These are phyloP conservation scores for Chenopodium suecicum DNA, from an alignment of 148 eudicot species.

Conservation along the genomic window DNA sequence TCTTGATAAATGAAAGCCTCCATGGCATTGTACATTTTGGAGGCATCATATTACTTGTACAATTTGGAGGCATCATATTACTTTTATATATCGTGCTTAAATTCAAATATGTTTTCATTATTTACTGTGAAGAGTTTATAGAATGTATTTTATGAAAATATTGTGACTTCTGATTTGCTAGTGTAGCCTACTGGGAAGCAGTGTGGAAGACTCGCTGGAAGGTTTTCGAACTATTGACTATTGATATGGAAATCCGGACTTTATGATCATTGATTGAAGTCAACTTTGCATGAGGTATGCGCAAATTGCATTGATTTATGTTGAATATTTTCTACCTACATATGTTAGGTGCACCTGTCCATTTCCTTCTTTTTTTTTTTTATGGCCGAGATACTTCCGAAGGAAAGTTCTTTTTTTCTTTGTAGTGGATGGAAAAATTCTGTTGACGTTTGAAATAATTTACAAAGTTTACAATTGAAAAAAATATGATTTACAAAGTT, in stretches of 20 bases:
- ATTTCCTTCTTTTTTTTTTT: slow-evolving; percentile 9
- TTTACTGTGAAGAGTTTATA: neutral
- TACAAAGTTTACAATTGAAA: neutral
- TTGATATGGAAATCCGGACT: neutral
- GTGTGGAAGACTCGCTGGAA: neutral
- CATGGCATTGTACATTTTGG: neutral
- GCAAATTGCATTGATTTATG: neutral
- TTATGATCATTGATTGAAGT: neutral
- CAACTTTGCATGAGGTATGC: slow-evolving; percentile 2
- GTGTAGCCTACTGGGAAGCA: neutral
- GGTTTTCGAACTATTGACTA: neutral
- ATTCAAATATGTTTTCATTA: neutral
- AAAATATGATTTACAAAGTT: slow-evolving; percentile 31
- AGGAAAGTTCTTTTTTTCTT: slow-evolving; percentile 4
- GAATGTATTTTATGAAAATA: neutral
- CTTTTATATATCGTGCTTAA: neutral
- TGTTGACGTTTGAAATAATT: slow-evolving; percentile 5
- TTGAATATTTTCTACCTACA: neutral
- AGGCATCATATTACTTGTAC: neutral
- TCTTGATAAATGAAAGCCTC: neutral
- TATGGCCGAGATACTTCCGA: neutral
- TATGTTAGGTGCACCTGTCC: slow-evolving; percentile 12
- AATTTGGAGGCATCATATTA: neutral
- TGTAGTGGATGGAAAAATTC: neutral
- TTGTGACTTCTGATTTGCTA: neutral